These are phyloP conservation scores for Euryodendron excelsum DNA, from an alignment of 148 eudicot genomes.

Conservation along the genomic window DNA sequence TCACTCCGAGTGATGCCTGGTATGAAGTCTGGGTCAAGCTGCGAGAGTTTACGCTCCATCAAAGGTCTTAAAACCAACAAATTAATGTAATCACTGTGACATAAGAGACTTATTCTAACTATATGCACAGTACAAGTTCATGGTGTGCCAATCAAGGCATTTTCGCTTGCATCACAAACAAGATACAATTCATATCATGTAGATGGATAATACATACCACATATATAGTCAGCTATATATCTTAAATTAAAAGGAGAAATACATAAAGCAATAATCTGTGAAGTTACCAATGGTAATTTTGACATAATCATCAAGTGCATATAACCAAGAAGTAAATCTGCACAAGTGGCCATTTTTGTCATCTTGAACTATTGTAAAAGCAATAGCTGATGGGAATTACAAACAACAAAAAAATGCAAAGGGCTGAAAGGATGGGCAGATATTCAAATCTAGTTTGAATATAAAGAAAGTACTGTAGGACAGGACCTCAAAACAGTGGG, in stretches of 20 bases:
- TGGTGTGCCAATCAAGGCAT: neutral
- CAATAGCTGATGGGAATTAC: too few relatives aligned
- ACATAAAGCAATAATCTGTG: neutral
- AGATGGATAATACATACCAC: neutral
- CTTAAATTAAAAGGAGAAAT: neutral
- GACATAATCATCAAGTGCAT: neutral
- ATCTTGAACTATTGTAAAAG: too few relatives aligned
- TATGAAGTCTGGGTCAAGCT: slow-evolving; percentile 47
- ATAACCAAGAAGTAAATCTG: too few relatives aligned
- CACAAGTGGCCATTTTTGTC: too few relatives aligned
- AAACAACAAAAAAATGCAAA: too few relatives aligned
- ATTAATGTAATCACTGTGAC: neutral
- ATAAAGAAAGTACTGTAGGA: too few relatives aligned
- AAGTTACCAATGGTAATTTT: neutral
- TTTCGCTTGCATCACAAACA: neutral
- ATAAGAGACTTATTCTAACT: neutral
- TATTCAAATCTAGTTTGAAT: neutral
- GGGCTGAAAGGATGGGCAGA: too few relatives aligned
- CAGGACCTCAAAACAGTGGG: too few relatives aligned
- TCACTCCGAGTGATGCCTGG: slow-evolving; percentile 50
- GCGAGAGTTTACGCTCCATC: slow-evolving; percentile 20
- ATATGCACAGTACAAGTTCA: neutral
- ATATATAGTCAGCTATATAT: neutral
- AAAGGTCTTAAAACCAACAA: slow-evolving; percentile 7
- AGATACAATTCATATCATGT: neutral